Evolutionary conservation across 306 rosid genomes (phyloP).

Genomic region (Begonia peltatifolia): DNA sequence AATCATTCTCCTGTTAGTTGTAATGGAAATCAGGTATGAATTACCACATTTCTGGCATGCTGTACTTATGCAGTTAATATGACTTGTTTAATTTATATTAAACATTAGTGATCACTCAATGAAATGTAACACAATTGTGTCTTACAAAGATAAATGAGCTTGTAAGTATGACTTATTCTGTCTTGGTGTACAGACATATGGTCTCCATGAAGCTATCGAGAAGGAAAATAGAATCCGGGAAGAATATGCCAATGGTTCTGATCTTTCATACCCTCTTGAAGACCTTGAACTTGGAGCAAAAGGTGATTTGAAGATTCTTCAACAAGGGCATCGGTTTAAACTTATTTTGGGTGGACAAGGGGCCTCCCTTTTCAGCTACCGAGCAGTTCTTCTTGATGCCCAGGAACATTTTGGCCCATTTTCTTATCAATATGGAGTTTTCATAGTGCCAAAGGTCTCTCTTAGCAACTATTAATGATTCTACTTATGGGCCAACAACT

Average conservation of each 20-base stretch:
- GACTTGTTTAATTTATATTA: too few relatives aligned
- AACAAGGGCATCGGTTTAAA: constrained; percentile 63
- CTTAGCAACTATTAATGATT: neutral
- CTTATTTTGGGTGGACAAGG: constrained; percentile 64
- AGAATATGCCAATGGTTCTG: constrained; percentile 47
- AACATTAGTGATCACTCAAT: too few relatives aligned
- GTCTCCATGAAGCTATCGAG: constrained; percentile 56
- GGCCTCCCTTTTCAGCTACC: constrained; percentile 51
- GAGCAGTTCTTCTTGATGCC: constrained; percentile 76
- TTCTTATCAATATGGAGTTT: constrained; percentile 71
- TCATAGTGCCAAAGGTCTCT: constrained; percentile 90
- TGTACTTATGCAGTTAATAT: too few relatives aligned
- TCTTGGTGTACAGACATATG: constrained; percentile 37
- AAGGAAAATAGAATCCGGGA: constrained; percentile 62
- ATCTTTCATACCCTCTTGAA: constrained; percentile 50
- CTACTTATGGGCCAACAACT: too few relatives aligned
- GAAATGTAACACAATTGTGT: too few relatives aligned
- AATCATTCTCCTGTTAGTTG: constrained; percentile 33
- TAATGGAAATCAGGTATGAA: constrained; percentile 53
- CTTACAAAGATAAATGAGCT: too few relatives aligned
- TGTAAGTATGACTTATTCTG: neutral
- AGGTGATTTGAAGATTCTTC: constrained; percentile 52
- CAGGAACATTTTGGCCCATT: constrained; percentile 47
- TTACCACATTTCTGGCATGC: neutral
- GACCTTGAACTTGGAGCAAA: constrained; percentile 52